These are phyloP conservation scores for Coniochaeta sp. DNA, from an alignment of 2,329 filamentous ascomycete species.

Conservation along the genomic window DNA sequence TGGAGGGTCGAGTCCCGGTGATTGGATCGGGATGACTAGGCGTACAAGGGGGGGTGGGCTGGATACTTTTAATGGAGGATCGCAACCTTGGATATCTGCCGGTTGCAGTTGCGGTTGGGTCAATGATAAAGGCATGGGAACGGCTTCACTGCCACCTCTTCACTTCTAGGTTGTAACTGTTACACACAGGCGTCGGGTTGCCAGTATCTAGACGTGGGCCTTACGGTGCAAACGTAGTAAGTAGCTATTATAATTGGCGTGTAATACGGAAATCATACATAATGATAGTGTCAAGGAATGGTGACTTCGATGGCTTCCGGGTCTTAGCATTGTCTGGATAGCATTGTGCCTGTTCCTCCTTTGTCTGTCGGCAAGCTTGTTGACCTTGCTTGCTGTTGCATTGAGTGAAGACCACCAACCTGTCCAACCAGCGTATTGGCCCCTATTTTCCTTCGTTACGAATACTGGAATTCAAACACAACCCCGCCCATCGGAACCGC, in stretches of 20 bases:
- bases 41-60: not conserved
- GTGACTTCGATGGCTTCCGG: not conserved
- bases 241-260: not conserved
- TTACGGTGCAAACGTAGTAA: not conserved
- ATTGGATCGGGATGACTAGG: not conserved
- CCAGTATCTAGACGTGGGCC: not conserved
- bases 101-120: not conserved
- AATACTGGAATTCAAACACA: not conserved
- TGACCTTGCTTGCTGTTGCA: too few relatives aligned
- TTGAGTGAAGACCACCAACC: too few relatives aligned
- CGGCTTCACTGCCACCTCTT: not conserved
- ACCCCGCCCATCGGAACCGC: not conserved
- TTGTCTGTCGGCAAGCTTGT: not conserved
- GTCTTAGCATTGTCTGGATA: not conserved
- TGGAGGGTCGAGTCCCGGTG: constrained; percentile 55
- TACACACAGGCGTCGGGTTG: not conserved
- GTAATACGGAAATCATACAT: not conserved
- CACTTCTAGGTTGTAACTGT: not conserved
- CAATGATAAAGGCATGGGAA: not conserved
- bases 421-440: not conserved
- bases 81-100: not conserved
- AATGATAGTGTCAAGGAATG: not conserved
- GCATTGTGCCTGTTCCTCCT: not conserved
- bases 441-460: not conserved
- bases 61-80: not conserved